Percentiles rank a stretch among this genome's conserved stretches.
phyloP scores from a whole-genome alignment of 192 early-diverging fungal species.

The Entomortierella chlamydospora region DNA sequence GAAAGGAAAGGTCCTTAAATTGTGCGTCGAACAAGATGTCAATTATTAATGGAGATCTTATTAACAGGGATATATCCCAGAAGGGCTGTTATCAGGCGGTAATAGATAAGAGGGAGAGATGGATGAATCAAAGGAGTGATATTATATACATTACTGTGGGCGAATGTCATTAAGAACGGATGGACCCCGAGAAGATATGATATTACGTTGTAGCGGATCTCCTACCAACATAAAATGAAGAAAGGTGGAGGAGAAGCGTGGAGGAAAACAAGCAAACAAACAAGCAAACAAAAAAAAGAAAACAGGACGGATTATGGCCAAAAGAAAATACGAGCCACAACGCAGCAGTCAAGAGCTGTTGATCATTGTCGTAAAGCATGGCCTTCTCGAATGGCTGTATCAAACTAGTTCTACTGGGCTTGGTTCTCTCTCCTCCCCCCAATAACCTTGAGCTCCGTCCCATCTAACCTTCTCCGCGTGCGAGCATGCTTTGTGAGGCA shows the following conservation, averaged over 20 bases:
- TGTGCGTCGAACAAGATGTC: no score
- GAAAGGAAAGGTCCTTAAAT: no score
- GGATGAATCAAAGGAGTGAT: neutral
- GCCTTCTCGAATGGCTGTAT: neutral
- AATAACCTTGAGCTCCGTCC: neutral
- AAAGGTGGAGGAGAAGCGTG: neutral
- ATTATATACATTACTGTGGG: neutral
- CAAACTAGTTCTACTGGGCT: neutral
- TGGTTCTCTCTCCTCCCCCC: slow-evolving; percentile 1
- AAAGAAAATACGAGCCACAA: neutral
- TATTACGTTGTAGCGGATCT: neutral
- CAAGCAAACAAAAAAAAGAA: neutral
- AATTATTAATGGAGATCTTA: no score
- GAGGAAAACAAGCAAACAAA: neutral
- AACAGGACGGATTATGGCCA: neutral
- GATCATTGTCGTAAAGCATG: neutral
- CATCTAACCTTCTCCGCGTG: slow-evolving; percentile 8
- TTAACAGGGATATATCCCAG: no score
- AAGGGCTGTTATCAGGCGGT: neutral
- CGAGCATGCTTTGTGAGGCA: slow-evolving; percentile 10
- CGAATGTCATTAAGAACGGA: neutral
- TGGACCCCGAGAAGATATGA: neutral
- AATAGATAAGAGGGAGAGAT: neutral
- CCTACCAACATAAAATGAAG: slow-evolving; percentile 6
- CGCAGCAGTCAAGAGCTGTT: neutral